Evolutionary conservation across 768 basidiomycete genomes (phyloP), one percentile per base, ranked within the genome.

Genomic region (Russula lepida): DNA sequence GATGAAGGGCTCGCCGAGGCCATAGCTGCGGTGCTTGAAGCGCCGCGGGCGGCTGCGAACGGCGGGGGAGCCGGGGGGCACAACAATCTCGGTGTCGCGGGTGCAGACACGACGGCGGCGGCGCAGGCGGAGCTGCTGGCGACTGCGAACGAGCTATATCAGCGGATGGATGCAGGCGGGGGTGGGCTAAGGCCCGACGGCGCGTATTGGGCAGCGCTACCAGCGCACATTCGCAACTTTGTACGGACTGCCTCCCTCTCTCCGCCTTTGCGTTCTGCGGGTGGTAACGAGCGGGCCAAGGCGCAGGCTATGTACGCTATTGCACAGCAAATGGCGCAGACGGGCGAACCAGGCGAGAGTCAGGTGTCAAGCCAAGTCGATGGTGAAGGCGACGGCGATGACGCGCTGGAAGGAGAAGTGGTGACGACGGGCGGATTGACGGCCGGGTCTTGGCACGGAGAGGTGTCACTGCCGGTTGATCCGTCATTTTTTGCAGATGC

Each of bases 181-280:
- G 63, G 65, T 35, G 62, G 59, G 71, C 72, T 63, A 59, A 70
- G 60, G 49, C 74, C 77, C 52, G 84, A 84, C 64, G 83, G 85
- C 65, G 83, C 83, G 50, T 86, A 87, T 69, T 86, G 85, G 86
- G 79, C 82, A 50, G 79, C 81, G 41, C 77, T 88, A 48, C 86
- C 87, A 39, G 78, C 81, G 25, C 83, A 87, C 67, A 79, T 87
- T 62, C 80, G 84, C 68, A 83, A 79, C 64, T 88, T 88, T 71
- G 85, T 88, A 70, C 76, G 83, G 64, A 68, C 58, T 66, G 71
- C 71, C 66, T 67, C 66, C 65, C 63, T 70, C 67, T 68, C 71
- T 67, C 68, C 68, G 60, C 72, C 51, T 52, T 56, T 58, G 48
- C 59, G n/a, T 62, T 32, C 64, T 65, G 64, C 70, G 62, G 57